These are phyloP conservation scores for Tolypocladium pustulatum DNA, from an alignment of 2,329 filamentous ascomycete genomes.

Conservation along the genomic window DNA sequence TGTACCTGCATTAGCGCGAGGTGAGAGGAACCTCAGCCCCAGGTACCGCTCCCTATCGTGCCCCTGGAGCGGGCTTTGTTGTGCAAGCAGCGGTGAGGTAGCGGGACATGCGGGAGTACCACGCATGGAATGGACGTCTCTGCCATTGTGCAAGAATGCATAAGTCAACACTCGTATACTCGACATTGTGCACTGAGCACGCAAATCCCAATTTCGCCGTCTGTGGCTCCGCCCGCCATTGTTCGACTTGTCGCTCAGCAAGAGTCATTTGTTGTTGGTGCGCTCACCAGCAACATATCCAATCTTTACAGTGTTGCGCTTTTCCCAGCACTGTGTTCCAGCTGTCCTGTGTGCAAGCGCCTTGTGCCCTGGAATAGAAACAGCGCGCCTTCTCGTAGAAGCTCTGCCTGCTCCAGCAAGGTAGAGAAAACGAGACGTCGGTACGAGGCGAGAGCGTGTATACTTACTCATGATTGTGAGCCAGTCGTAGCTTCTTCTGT, in stretches of 20 bases:
- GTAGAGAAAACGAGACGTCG: too few relatives aligned
- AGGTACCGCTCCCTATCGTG: not conserved
- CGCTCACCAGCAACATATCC: not conserved
- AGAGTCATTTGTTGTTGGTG: not conserved
- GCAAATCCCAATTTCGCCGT: not conserved
- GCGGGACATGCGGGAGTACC: not conserved
- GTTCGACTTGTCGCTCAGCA: not conserved
- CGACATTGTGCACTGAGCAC: not conserved
- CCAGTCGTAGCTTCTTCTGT: too few relatives aligned
- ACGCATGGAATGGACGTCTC: not conserved
- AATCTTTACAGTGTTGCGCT: not conserved
- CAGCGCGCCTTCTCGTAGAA: not conserved
- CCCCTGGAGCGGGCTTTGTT: not conserved
- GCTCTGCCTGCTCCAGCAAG: too few relatives aligned
- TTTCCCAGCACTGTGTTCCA: not conserved
- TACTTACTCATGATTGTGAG: too few relatives aligned
- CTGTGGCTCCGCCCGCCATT: not conserved
- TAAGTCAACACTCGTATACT: not conserved
- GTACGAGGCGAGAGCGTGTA: too few relatives aligned
- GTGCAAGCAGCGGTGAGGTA: not conserved
- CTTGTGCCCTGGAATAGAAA: not conserved
- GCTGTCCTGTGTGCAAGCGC: not conserved
- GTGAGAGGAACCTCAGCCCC: not conserved
- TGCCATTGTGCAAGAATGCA: not conserved
- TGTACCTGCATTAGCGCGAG: slow-evolving; percentile 12